Percentiles rank a stretch among this genome's conserved stretches.
Conservation (phyloP, 768 basidiomycete genomes). For the Asterophora parasitica region DNA sequence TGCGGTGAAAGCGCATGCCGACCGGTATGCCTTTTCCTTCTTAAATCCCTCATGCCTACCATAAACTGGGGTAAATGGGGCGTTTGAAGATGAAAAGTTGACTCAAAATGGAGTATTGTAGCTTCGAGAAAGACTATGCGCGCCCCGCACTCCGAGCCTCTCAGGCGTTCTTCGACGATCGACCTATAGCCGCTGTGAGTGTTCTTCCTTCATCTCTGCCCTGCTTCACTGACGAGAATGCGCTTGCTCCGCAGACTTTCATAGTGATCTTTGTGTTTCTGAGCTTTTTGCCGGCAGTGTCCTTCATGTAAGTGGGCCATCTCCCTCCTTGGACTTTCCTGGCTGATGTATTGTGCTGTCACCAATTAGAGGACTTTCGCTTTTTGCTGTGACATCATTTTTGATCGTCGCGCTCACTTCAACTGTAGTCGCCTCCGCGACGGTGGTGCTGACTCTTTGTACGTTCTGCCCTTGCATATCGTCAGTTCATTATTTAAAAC, state of each 20-base stretch:
- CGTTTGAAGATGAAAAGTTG: too few species aligned
- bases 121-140: conserved; percentile 41
- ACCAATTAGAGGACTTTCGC: conserved; percentile 20
- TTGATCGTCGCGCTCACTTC: conserved; percentile 31
- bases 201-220: background rate
- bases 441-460: conserved; percentile 29
- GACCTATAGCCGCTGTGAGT: conserved; percentile 31
- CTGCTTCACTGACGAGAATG: too few species aligned
- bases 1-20: conserved; percentile 31
- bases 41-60: too few species aligned
- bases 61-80: too few species aligned
- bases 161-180: conserved; percentile 28
- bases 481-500: too few species aligned
- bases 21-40: conserved; percentile 20
- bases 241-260: conserved; percentile 30
- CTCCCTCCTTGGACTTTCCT: background rate
- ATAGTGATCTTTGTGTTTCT: conserved; percentile 33
- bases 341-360: background rate
- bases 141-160: conserved; percentile 33
- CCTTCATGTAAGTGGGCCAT: conserved; percentile 33
- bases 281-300: conserved; percentile 27
- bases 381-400: conserved; percentile 30
- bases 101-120: conserved; percentile 15
- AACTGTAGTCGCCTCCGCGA: conserved; percentile 27
- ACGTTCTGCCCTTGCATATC: conserved; percentile 3